These are phyloP conservation scores for Pugionium cornutum DNA, from an alignment of 345 rosid species.

Conservation along the genomic window DNA sequence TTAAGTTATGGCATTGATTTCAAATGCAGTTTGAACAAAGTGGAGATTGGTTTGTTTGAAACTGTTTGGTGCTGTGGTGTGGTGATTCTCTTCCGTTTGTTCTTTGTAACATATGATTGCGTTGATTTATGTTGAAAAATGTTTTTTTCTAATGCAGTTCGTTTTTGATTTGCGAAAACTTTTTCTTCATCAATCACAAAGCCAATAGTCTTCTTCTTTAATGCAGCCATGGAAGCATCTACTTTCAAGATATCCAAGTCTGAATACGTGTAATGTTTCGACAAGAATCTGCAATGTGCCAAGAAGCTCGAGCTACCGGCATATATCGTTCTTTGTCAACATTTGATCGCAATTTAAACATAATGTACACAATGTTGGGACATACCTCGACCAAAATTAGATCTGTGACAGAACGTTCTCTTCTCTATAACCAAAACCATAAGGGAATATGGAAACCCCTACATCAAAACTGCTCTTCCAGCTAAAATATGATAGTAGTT, in stretches of 20 bases:
- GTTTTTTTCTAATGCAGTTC: neutral
- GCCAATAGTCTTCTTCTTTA: neutral
- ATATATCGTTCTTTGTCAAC: neutral
- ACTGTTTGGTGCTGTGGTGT: neutral
- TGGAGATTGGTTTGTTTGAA: conserved; percentile 11
- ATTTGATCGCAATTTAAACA: neutral
- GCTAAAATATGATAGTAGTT: conserved; percentile 11
- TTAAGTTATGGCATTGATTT: conserved; percentile 5
- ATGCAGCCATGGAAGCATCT: neutral
- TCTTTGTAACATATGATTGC: conserved; percentile 31
- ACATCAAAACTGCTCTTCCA: conserved; percentile 30
- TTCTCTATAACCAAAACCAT: conserved; percentile 17
- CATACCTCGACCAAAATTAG: conserved; percentile 6
- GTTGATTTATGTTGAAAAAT: conserved; percentile 6
- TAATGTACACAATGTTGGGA: conserved; percentile 9
- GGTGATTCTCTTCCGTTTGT: conserved; percentile 8
- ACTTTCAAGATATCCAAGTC: too few relatives aligned
- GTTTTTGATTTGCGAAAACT: neutral
- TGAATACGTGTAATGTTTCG: neutral
- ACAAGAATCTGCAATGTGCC: neutral
- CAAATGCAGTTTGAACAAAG: conserved; percentile 18
- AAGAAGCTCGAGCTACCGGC: neutral
- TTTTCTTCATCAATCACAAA: neutral
- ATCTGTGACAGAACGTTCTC: conserved; percentile 9
- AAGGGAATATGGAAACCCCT: conserved; percentile 2